A percentile compares a stretch with the other conserved stretches of the same genome.
phyloP scores from a whole-genome alignment of 352 stramenopile species.

The Phytophthora tubulina region DNA sequence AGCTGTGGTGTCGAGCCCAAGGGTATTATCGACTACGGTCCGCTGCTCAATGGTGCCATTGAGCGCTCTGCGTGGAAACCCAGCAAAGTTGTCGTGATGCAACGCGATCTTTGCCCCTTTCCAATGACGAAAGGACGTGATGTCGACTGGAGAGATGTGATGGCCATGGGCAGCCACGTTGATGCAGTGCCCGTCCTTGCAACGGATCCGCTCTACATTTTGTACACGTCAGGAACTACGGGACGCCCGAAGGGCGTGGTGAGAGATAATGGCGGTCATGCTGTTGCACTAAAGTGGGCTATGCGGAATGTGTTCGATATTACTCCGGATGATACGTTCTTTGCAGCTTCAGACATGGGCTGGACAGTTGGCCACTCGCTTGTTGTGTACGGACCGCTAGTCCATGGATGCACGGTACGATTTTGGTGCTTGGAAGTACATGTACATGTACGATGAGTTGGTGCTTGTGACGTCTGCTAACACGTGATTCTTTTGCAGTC shows the following conservation, averaged over 20 bases:
- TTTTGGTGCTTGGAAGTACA: neutral
- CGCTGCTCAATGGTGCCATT: slow-evolving; percentile 77
- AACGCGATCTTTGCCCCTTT: slow-evolving; percentile 66
- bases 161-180: slow-evolving; percentile 46
- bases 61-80: slow-evolving; percentile 66
- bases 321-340: slow-evolving; percentile 82
- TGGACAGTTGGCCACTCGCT: slow-evolving; percentile 93
- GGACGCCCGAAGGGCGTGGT: slow-evolving; percentile 83
- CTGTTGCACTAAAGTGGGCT: slow-evolving; percentile 89
- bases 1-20: slow-evolving; percentile 79
- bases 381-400: slow-evolving; percentile 90
- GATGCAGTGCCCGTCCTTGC: slow-evolving; percentile 60
- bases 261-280: slow-evolving; percentile 79
- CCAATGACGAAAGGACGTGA: slow-evolving; percentile 52
- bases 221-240: slow-evolving; percentile 86
- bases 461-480: slow-evolving; percentile 2
- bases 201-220: slow-evolving; percentile 79
- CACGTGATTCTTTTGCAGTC: slow-evolving; percentile 43
- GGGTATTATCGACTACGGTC: slow-evolving; percentile 82
- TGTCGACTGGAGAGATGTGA: slow-evolving; percentile 66
- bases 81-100: slow-evolving; percentile 76
- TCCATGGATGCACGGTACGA: slow-evolving; percentile 82
- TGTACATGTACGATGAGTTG: neutral
- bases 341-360: slow-evolving; percentile 88
- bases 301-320: slow-evolving; percentile 87